A percentile compares a stretch with the other conserved stretches of the same genome.
phyloP scores from a whole-genome alignment of 257 asterid species.

The Petunia secreta region DNA sequence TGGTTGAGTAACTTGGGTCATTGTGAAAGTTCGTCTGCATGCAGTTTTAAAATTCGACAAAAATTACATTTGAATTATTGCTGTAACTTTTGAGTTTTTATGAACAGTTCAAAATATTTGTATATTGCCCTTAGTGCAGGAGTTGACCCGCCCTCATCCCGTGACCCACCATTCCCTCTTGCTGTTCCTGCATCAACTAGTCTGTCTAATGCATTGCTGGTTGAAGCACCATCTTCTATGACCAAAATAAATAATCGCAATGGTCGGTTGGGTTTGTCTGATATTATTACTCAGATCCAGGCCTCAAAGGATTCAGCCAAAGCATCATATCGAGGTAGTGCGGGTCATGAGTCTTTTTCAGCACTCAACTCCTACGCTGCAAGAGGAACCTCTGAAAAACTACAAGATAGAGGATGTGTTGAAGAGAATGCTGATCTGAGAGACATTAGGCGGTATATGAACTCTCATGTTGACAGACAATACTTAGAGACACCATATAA shows the following conservation, averaged over 20 bases:
- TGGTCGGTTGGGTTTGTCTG: conserved; percentile 87
- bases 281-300: conserved; percentile 91
- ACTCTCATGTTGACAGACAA: conserved; percentile 64
- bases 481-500: conserved; percentile 63
- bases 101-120: conserved; percentile 54
- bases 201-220: conserved; percentile 48
- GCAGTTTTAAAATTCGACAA: not conserved
- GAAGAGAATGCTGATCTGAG: conserved; percentile 75
- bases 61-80: not conserved
- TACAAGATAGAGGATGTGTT: conserved; percentile 59
- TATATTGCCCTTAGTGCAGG: conserved; percentile 94
- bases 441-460: conserved; percentile 70
- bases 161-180: conserved; percentile 98
- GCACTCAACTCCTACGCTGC: conserved; percentile 68
- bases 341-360: conserved; percentile 59
- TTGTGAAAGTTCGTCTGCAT: not conserved
- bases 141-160: conserved; percentile 99
- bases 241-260: conserved; percentile 75
- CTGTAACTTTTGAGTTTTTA: conserved; percentile 31
- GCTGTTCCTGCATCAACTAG: conserved; percentile 96
- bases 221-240: conserved; percentile 57
- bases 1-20: not conserved
- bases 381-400: conserved; percentile 78
- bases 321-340: conserved; percentile 58
- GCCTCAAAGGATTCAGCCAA: conserved; percentile 90